Percentiles rank a stretch among this genome's conserved stretches.
phyloP scores from a whole-genome alignment of 306 rosid genomes.

The Sicyos baderoa region DNA sequence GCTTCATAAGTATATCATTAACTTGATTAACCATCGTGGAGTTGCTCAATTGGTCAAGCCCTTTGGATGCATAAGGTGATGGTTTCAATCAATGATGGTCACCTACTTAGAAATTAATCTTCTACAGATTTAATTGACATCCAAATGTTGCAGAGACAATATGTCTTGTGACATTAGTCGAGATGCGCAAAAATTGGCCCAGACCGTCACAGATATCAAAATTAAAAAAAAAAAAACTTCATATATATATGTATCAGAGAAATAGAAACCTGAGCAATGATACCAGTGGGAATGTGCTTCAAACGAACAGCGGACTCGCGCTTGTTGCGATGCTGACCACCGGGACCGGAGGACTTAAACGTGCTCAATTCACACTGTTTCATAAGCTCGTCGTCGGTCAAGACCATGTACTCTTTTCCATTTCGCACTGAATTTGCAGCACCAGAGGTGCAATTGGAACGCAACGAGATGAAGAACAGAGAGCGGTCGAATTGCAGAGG shows the following conservation, averaged over 20 bases:
- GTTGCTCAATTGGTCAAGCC: too few species aligned
- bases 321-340: slow-evolving; percentile 97
- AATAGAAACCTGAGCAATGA: slow-evolving; percentile 53
- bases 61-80: too few species aligned
- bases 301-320: slow-evolving; percentile 83
- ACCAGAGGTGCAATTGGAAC: slow-evolving; percentile 9
- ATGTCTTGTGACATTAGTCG: too few species aligned
- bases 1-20: too few species aligned
- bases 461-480: slow-evolving; percentile 22
- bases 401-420: slow-evolving; percentile 43
- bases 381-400: slow-evolving; percentile 66
- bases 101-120: too few species aligned
- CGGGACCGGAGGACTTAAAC: slow-evolving; percentile 74
- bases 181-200: too few species aligned
- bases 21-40: too few species aligned
- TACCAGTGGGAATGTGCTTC: slow-evolving; percentile 76
- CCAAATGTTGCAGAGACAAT: too few species aligned
- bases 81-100: too few species aligned
- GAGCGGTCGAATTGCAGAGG: slow-evolving; percentile 1
- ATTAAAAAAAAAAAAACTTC: too few species aligned
- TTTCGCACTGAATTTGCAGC: not conserved
- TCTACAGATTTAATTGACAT: too few species aligned
- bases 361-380: slow-evolving; percentile 70
- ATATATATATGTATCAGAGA: not conserved
- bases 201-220: too few species aligned